Evolutionary conservation across 1,284 basidiomycete species (phyloP).

Genomic region (Rhodotorula sp.): DNA sequence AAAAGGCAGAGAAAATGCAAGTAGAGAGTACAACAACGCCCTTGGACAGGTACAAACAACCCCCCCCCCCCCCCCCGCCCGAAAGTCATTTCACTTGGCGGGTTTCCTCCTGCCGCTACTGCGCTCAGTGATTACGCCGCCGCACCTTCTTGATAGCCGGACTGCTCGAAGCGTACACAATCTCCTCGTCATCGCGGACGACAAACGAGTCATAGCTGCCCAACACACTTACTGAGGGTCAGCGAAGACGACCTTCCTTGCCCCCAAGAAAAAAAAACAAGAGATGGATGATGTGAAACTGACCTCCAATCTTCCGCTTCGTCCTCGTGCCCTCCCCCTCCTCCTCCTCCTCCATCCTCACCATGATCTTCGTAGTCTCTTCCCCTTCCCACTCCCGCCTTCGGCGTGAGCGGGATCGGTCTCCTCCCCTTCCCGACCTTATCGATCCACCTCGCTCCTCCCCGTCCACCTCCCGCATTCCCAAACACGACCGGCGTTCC

Average conservation of each 20-base stretch:
- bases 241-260: neutral
- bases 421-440: neutral
- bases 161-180: conserved; percentile 8
- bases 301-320: conserved; percentile 20
- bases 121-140: neutral
- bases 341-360: too few relatives aligned
- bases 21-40: neutral
- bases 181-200: conserved; percentile 14
- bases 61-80: neutral
- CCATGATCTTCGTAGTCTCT: too few relatives aligned
- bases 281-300: neutral
- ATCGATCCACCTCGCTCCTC: neutral
- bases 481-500: conserved; percentile 9
- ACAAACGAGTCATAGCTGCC: conserved; percentile 20
- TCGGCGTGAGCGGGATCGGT: conserved; percentile 12
- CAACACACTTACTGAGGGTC: neutral
- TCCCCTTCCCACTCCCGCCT: neutral
- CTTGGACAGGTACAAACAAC: neutral
- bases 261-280: too few relatives aligned
- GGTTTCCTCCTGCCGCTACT: neutral
- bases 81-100: too few relatives aligned
- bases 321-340: neutral
- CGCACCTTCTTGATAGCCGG: neutral
- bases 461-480: neutral
- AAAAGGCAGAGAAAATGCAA: neutral